Base-by-base conservation (phyloP, 345 rosid genomes). In the Arabidopsis arenosa region DNA sequence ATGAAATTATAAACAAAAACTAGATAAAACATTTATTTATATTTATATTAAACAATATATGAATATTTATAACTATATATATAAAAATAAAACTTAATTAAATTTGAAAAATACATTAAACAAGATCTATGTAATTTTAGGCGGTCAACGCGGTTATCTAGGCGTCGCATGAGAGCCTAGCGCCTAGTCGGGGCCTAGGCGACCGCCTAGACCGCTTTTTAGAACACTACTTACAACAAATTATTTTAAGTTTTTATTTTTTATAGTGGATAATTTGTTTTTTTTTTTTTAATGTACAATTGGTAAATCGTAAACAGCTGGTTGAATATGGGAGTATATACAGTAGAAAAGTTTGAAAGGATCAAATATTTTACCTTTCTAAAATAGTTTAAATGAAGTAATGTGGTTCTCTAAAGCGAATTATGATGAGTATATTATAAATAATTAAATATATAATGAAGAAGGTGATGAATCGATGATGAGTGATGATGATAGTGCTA, bases 401-500 rank as follows among this genome's bases (percentile, higher is more conserved):
- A 63, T 64, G 44, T 33, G 40, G 13, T 64, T 64, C 64, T 41
- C 9, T 63, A 58, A 47, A 57, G 67, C 35, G 13, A 66, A 28
- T 26, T 58, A 58, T 30, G 36, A 67, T 67, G 61, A 39, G 35
- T 48, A 58, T 30, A 11, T n/a, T 15, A 28, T 7, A 1, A 7
- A 7, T 21, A n/a, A 62, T 53, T 54, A 14, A 64, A 9, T 58
- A 11, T 9, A 47, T 6, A 28, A 21, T 33, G 6, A 55, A 36
- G 49, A 65, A 18, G 52, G 13, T 56, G 49, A 65, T 21, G 71
- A 44, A 55, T 17, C 26, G 14, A 28, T 57, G 58, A 35, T 73
- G 40, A 39, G 2, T 11, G 43, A 73, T 74, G 63, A 74, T 66
- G 73, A 66, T 37, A 40, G 45, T 58, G 45, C 60, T 58, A 68